Evolutionary conservation across 164 flowering plant genomes (phyloP).

Genomic region (Magnolia changhungtana): DNA sequence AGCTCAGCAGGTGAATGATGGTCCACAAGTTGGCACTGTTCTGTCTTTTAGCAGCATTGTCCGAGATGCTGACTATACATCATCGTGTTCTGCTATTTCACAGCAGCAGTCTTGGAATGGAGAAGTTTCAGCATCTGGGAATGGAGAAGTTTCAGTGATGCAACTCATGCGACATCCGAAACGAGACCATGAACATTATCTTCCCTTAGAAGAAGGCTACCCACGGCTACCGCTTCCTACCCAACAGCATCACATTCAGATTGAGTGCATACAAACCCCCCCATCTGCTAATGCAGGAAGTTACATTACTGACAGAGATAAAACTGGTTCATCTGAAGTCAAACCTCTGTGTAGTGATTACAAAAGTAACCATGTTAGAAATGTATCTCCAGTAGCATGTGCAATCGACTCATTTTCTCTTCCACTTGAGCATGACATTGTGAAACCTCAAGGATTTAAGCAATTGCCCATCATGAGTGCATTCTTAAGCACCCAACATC

Average conservation of each 20-base stretch:
- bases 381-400: conserved; percentile 13
- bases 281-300: conserved; percentile 21
- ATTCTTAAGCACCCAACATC: conserved; percentile 21
- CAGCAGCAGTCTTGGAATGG: conserved; percentile 37
- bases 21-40: conserved; percentile 21
- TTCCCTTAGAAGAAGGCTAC: conserved; percentile 24
- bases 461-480: conserved; percentile 16
- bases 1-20: conserved; percentile 24
- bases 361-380: conserved; percentile 16
- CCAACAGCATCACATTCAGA: conserved; percentile 26
- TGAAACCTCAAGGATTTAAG: conserved; percentile 27
- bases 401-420: conserved; percentile 19
- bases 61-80: conserved; percentile 24
- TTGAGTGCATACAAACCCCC: conserved; percentile 24
- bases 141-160: conserved; percentile 28
- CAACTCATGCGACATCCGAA: conserved; percentile 27
- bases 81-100: conserved; percentile 30
- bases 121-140: conserved; percentile 35
- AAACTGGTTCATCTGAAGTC: conserved; percentile 11
- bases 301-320: conserved; percentile 23
- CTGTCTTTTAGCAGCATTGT: conserved; percentile 27
- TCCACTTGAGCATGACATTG: conserved; percentile 22
- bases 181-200: conserved; percentile 31
- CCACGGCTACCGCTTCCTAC: conserved; percentile 26
- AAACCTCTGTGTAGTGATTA: conserved; percentile 27